Evolutionary conservation across 768 basidiomycete genomes (phyloP), one percentile per base, ranked within the genome.

Genomic region (Wakefieldia striispora): DNA sequence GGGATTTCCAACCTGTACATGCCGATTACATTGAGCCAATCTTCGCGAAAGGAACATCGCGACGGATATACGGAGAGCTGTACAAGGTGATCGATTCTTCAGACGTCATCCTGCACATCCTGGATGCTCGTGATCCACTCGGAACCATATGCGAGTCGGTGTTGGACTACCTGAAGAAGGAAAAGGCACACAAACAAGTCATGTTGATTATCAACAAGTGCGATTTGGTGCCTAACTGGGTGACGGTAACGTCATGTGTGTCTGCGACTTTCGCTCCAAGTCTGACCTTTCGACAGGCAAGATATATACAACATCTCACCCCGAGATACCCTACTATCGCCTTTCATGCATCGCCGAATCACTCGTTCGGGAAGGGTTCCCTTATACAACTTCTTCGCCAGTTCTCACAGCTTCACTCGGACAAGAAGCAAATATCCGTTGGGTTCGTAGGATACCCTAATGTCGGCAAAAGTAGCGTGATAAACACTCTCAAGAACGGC

Each of bases 41-140:
- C 50, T 97, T 93, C 62, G 82, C 87, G 43, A 98, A 98, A 69
- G 95, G 95, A 33, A 97, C 95, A 1, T 95, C 93, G 11, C 79
- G 88, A 31, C 85, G 95, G 19, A 99, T 99, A 53, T 98, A 97
- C 70, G 95, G 94, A 51, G 95, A 99, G 68, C 75, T 98, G 7
- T 98, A 99, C 80, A 99, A 99, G 70, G 95, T 99, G 56, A 93
- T 99, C 63, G 97, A 99, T 67, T 99, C 95, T 3, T 95, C 93
- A 7, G 95, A 99, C 64, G 92, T 98, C 36, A 80, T 99, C 50
- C 78, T 99, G 29, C 95, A 99, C 65, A 82, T 99, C 43, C 75
- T 99, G 53, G 95, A 99, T 69, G 95, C 95, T 16, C 82, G 95
- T 37, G 95, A 98, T 68, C 95, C 95, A 1, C 66, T 97, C 42